Evolutionary conservation across 495 filamentous ascomycete genomes (phyloP).

Genomic region (Polyplosphaeria fusca): DNA sequence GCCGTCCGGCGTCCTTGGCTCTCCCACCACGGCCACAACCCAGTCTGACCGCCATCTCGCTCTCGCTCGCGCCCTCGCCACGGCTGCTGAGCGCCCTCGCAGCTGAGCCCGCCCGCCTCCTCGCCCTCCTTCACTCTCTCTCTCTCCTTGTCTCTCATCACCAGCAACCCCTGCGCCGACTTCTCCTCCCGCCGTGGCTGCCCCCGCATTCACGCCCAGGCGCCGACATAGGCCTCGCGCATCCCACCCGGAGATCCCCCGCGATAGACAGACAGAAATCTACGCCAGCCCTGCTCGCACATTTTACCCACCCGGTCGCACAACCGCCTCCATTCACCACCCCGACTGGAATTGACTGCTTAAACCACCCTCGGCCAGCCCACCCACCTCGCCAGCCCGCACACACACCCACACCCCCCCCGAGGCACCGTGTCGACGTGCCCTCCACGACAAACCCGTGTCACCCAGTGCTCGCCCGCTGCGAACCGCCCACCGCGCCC

Average conservation of each 20-base stretch:
- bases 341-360: conserved; percentile 1
- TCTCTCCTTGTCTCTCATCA: not conserved
- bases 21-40: not conserved
- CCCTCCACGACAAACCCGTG: conserved; percentile 28
- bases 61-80: conserved; percentile 19
- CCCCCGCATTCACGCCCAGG: not conserved
- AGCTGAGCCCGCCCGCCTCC: not conserved
- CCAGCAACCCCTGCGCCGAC: not conserved
- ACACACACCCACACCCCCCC: too few relatives aligned
- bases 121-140: not conserved
- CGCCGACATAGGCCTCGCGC: not conserved
- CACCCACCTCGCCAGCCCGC: not conserved
- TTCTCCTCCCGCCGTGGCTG: not conserved
- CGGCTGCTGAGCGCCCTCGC: not conserved
- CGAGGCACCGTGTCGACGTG: conserved; percentile 19
- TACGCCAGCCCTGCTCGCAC: not conserved
- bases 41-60: not conserved
- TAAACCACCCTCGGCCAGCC: not conserved
- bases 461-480: conserved; percentile 12
- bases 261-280: conserved; percentile 2
- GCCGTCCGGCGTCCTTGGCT: conserved; percentile 9
- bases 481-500: conserved; percentile 3
- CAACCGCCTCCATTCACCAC: conserved; percentile 6
- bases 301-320: conserved; percentile 23
- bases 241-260: conserved; percentile 24